Evolutionary conservation across 1,284 basidiomycete species (phyloP).

Genomic region (Erythrobasidium hasegawianum): DNA sequence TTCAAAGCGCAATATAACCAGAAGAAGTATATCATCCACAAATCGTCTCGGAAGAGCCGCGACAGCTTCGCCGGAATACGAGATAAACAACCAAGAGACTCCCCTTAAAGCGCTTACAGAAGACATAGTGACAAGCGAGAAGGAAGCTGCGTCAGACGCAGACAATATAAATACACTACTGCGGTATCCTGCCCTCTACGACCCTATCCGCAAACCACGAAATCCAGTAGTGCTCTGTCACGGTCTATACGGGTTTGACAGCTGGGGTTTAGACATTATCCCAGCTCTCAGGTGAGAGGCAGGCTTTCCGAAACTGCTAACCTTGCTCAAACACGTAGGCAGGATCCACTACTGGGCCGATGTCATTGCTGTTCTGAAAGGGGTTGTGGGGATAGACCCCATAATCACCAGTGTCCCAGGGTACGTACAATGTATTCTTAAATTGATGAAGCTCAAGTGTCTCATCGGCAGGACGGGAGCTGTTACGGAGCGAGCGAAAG

Average conservation of each 20-base stretch:
- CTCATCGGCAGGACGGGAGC: slow-evolving; percentile 97
- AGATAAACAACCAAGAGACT: too few relatives aligned
- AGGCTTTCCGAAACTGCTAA: neutral
- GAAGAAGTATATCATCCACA: too few relatives aligned
- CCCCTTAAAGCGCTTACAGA: neutral
- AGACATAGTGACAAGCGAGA: neutral
- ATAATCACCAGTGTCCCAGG: slow-evolving; percentile 92
- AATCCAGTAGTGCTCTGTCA: slow-evolving; percentile 84
- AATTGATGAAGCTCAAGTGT: too few relatives aligned
- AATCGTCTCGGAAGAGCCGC: too few relatives aligned
- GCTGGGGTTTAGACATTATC: slow-evolving; percentile 70
- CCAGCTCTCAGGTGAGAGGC: slow-evolving; percentile 18
- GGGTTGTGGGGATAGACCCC: slow-evolving; percentile 86
- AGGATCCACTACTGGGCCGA: slow-evolving; percentile 94
- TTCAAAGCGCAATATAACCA: too few relatives aligned
- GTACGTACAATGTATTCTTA: slow-evolving; percentile 52
- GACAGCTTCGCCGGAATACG: too few relatives aligned
- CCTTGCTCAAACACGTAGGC: slow-evolving; percentile 47
- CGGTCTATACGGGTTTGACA: slow-evolving; percentile 91
- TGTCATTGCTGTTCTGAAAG: slow-evolving; percentile 74
- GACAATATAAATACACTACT: slow-evolving; percentile 44
- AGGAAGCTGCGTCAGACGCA: neutral
- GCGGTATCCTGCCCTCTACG: slow-evolving; percentile 42
- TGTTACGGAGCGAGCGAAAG: slow-evolving; percentile 74
- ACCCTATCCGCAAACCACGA: slow-evolving; percentile 68